Evolutionary conservation across 2,329 filamentous ascomycete genomes (phyloP), one percentile per base, ranked within the genome.

Genomic region (Fusarium sp.): DNA sequence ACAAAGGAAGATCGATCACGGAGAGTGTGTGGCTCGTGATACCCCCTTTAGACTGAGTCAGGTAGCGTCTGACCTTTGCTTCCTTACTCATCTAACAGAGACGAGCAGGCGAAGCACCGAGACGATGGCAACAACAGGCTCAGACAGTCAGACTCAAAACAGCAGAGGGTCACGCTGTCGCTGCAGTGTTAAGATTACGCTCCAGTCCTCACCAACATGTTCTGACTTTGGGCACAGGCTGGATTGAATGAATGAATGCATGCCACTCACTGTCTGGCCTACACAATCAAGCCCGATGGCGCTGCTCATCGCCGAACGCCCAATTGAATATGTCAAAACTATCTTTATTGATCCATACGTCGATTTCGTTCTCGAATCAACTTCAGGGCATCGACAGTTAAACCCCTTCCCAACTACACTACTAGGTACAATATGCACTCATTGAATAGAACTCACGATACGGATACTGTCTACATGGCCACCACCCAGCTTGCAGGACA

Each of bases 31-130:
- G 52, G 43, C 26, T 55, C 67, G 64, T 70, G 67, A 68, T 56
- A 43, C 41, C 58, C 58, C 65, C 67, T 61, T 50, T 54, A 39
- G 58, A 60, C 67, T 65, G 67, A 70, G 67, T 70, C 67, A 70
- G 64, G 67, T 70, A 70, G 67, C 67, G 67, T 70, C 67, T 70
- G 67, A 68, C 67, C 63, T 70, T 67, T 56, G 53, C 46, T 67
- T 61, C 51, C 67, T 25, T 70, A 64, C 67, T 70, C 67, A 70
- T 70, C 62, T 70, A 70, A 68, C 50, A 65, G 54, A 70, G 67
- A 70, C 63, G 58, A 52, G 34, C 67, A 61, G 34, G 45, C 19
- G 19, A 55, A 14, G 21, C 49, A 44, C 50, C 62, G 37, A 67
- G 62, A 70, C 62, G 65, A 71, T 68, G 51, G 58, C 26, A 71